Conservation (phyloP, 139 green algal genomes). For the Micromonas commoda region DNA sequence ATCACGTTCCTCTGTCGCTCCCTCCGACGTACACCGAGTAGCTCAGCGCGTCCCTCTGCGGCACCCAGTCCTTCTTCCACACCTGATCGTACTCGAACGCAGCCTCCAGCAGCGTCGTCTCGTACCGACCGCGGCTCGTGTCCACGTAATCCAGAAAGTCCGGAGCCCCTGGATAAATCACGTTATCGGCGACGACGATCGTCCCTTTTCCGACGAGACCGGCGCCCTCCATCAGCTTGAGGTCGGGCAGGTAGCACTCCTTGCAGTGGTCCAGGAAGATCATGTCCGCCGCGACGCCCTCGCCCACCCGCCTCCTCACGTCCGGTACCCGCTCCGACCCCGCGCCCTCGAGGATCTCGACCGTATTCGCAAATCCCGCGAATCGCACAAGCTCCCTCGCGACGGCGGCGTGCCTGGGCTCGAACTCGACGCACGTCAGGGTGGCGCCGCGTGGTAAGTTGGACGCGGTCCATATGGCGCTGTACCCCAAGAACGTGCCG, state of each 20-base stretch:
- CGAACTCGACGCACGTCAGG: constrained; percentile 23
- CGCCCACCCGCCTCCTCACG: neutral
- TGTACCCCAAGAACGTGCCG: constrained; percentile 33
- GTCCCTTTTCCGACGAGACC: constrained; percentile 28
- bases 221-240: constrained; percentile 22
- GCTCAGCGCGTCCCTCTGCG: constrained; percentile 26
- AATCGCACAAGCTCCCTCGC: constrained; percentile 2
- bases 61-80: constrained; percentile 29
- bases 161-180: constrained; percentile 36
- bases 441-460: neutral
- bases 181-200: constrained; percentile 35
- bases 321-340: neutral
- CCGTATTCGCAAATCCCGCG: constrained; percentile 8
- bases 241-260: constrained; percentile 30
- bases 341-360: neutral
- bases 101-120: constrained; percentile 25
- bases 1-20: no score
- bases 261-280: constrained; percentile 35
- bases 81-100: constrained; percentile 37
- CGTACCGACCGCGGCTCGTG: constrained; percentile 14
- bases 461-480: neutral
- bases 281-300: constrained; percentile 7
- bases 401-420: constrained; percentile 24
- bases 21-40: neutral
- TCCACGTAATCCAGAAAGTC: constrained; percentile 31